Evolutionary conservation across 2,329 filamentous ascomycete species (phyloP).

Genomic region (Claviceps sp.): DNA sequence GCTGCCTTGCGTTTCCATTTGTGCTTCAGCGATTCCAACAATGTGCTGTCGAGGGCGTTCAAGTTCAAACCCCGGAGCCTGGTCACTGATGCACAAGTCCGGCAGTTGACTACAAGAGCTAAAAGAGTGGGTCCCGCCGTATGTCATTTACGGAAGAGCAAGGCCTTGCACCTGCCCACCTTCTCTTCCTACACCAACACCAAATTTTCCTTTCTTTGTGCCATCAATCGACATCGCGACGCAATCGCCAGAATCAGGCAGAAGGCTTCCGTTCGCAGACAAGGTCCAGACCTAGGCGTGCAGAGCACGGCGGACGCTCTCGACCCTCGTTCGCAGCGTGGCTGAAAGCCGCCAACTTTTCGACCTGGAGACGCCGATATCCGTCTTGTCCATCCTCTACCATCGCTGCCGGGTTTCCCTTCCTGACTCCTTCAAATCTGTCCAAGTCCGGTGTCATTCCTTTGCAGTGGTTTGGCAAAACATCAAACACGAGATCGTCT

Average conservation of each 20-base stretch:
- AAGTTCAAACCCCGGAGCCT: neutral
- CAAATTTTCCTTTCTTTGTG: neutral
- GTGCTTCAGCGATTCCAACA: too few relatives aligned
- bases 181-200: neutral
- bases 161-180: neutral
- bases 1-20: too few relatives aligned
- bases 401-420: neutral
- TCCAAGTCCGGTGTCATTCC: neutral
- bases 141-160: constrained; percentile 10
- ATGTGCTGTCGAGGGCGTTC: neutral
- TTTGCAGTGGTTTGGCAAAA: neutral
- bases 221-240: neutral
- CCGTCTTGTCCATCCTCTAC: neutral
- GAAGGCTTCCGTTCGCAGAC: neutral
- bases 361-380: neutral
- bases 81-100: neutral
- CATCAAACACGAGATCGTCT: neutral
- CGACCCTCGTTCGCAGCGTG: neutral
- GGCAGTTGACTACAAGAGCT: neutral
- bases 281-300: neutral
- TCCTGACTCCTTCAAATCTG: neutral
- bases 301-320: neutral
- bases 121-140: constrained; percentile 2
- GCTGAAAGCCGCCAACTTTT: neutral
- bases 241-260: neutral